phyloP scores from a whole-genome alignment of 2,329 filamentous ascomycete genomes.

The Penicillium sp. region DNA sequence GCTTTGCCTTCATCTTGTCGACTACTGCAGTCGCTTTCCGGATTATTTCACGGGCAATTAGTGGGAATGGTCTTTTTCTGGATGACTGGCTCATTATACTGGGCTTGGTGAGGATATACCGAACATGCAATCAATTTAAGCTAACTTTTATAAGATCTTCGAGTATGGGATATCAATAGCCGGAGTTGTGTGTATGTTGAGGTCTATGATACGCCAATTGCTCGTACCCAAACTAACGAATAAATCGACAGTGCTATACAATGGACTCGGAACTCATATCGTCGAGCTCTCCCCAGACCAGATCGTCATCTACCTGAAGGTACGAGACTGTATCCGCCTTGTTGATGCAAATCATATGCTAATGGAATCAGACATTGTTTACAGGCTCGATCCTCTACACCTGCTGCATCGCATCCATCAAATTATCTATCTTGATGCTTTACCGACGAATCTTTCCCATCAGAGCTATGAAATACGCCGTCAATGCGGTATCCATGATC shows the following conservation, averaged over 20 bases:
- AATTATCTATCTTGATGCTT: constrained; percentile 30
- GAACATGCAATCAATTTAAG: no score
- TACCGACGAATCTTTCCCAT: constrained; percentile 30
- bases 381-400: constrained; percentile 27
- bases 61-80: constrained; percentile 11
- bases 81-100: constrained; percentile 16
- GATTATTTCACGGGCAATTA: constrained; percentile 21
- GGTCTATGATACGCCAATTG: no score
- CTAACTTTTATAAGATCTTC: constrained; percentile 12
- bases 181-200: constrained; percentile 25
- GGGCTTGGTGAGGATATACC: constrained; percentile 10
- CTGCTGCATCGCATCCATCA: constrained; percentile 27
- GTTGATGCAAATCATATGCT: background rate
- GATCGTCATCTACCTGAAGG: constrained; percentile 24
- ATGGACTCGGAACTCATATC: constrained; percentile 26
- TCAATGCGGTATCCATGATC: constrained; percentile 21
- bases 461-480: constrained; percentile 21
- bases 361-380: constrained; percentile 20
- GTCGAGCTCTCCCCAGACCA: constrained; percentile 17
- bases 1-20: constrained; percentile 26
- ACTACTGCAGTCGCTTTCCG: constrained; percentile 22
- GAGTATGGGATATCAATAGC: constrained; percentile 26
- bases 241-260: constrained; percentile 19
- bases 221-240: background rate
- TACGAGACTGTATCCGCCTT: background rate